A percentile compares a stretch with the other conserved stretches of the same genome.
These are phyloP conservation scores for Didymella pomorum DNA, from an alignment of 2,329 filamentous ascomycete species.

Conservation along the genomic window DNA sequence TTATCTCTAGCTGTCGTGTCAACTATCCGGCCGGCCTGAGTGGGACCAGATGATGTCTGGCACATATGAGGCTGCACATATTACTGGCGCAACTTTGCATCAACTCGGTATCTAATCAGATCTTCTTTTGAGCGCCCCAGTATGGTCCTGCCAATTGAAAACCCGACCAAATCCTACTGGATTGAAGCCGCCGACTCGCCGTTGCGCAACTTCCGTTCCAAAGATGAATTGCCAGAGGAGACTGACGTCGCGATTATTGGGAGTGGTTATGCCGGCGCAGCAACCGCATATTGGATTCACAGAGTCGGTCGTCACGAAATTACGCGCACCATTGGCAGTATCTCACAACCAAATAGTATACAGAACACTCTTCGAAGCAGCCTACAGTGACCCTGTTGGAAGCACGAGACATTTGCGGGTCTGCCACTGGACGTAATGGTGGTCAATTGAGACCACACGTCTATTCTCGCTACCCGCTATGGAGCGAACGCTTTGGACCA, in stretches of 20 bases:
- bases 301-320: background rate
- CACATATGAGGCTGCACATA: background rate
- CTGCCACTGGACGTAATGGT: background rate
- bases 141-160: background rate
- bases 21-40: background rate
- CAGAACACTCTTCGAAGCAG: background rate
- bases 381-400: background rate
- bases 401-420: background rate
- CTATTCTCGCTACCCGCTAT: background rate
- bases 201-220: background rate
- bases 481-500: background rate
- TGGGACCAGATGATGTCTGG: background rate
- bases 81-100: background rate
- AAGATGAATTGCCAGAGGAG: background rate
- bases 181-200: background rate
- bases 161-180: background rate
- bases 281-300: background rate
- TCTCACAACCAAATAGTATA: too few relatives aligned
- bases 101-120: background rate
- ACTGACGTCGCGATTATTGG: background rate
- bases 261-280: background rate
- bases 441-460: background rate
- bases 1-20: background rate
- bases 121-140: background rate
- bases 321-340: too few relatives aligned